phyloP scores from a whole-genome alignment of 1,284 basidiomycete genomes.

The Boletus nobilissimus region DNA sequence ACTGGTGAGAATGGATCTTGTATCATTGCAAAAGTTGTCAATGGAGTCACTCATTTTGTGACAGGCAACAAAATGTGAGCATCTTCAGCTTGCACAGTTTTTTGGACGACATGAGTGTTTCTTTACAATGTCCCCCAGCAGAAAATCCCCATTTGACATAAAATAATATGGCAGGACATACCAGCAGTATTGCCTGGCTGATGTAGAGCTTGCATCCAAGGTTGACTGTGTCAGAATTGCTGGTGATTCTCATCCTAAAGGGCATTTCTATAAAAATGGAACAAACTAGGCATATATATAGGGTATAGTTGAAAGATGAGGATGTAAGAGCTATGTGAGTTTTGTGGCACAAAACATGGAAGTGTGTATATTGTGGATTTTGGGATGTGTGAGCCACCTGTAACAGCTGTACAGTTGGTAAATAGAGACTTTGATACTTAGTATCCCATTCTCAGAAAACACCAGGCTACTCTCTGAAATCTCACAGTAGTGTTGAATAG shows the following conservation, averaged over 20 bases:
- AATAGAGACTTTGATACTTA: neutral
- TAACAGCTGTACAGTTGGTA: neutral
- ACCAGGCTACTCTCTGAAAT: neutral
- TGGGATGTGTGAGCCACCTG: neutral
- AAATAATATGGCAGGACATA: conserved; percentile 41
- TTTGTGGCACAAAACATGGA: neutral
- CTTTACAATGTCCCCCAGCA: conserved; percentile 6
- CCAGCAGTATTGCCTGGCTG: conserved; percentile 56
- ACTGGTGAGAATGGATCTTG: conserved; percentile 36
- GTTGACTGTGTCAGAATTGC: conserved; percentile 34
- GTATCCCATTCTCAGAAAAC: neutral
- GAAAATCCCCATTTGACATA: conserved; percentile 7
- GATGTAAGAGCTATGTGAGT: neutral
- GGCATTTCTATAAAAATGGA: no score
- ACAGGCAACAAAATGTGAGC: conserved; percentile 35
- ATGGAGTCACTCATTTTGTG: conserved; percentile 28
- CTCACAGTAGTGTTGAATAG: neutral
- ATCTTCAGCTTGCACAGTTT: neutral
- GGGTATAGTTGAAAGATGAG: neutral
- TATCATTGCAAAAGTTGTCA: conserved; percentile 24
- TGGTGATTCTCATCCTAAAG: no score
- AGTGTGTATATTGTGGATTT: neutral
- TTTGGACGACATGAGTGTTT: neutral
- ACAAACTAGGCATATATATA: neutral
- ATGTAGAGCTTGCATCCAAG: conserved; percentile 52